Base-by-base conservation (phyloP, 2,329 filamentous ascomycete genomes). In the Fusarium nanum region DNA sequence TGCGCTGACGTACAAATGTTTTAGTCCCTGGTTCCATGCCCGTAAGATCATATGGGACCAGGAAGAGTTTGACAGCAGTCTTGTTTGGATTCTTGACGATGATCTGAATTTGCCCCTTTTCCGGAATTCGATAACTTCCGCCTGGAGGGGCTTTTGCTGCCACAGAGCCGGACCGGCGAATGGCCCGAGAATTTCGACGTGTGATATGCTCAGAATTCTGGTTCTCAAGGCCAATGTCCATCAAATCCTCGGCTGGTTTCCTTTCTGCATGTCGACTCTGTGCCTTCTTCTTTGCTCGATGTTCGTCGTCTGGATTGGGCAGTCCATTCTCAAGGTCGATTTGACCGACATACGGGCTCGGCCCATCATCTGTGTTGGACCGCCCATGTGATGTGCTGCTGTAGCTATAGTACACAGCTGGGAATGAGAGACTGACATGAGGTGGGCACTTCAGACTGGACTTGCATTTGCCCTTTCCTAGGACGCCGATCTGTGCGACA, bases 51-150 rank as follows among this genome's bases (percentile, higher is more conserved):
- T 98, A 99, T 0, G 95, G 96, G 5, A 99, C 89, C 25, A 98
- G 85, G 73, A 98, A 98, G 1, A 99, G 84, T 79, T 99, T 98
- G 57, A 98, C 95, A 2, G 96, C 96, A 6, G 96, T 98, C 78
- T 98, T 98, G 82, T 98, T 97, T 18, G 94, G 95, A 75, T 98
- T 99, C 79, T 98, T 98, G 78, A 99, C 93, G 67, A 99, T 91
- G 69, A 99, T 97, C 75, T 99, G 96, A 16, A 99, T 84, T 79
- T 98, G 96, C 0, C 96, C 96, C 78, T 94, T 92, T 76, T 96
- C 91, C 1, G 96, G 96, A 56, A 99, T 97, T 45, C 96, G 91
- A 78, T 98, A 99, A 76, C 92, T 93, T 37, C 96, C 95, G 10
- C 94, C 93, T 0, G 93, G 92, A 1, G 94, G 93, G 18, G 91